These are phyloP conservation scores for Candida pini DNA, from an alignment of 805 yeast genomes.

Conservation along the genomic window DNA sequence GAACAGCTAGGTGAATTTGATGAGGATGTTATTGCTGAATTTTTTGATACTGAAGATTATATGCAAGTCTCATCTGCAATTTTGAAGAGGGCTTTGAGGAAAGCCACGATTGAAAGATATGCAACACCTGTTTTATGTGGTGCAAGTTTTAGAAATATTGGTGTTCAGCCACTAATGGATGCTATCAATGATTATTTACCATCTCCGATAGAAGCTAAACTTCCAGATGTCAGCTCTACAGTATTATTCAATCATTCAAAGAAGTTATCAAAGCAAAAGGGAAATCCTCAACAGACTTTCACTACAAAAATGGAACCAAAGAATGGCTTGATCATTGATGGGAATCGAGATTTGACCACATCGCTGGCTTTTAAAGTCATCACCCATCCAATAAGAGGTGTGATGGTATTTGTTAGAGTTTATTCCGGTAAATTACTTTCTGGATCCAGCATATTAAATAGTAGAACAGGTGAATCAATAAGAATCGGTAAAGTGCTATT, in stretches of 20 bases:
- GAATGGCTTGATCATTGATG: constrained; percentile 47
- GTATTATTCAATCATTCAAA: constrained; percentile 11
- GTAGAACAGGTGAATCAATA: constrained; percentile 62
- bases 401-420: constrained; percentile 80
- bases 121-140: constrained; percentile 88
- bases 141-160: constrained; percentile 85
- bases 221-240: constrained; percentile 44
- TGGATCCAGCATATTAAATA: constrained; percentile 58
- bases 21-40: constrained; percentile 70
- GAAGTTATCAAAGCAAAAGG: constrained; percentile 13
- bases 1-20: constrained; percentile 83
- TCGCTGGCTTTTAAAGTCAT: constrained; percentile 90
- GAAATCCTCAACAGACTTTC: constrained; percentile 7
- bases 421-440: constrained; percentile 73
- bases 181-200: constrained; percentile 77
- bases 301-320: constrained; percentile 35
- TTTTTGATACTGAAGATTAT: constrained; percentile 71
- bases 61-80: constrained; percentile 51
- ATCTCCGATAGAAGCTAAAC: constrained; percentile 59
- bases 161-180: constrained; percentile 91
- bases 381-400: constrained; percentile 77
- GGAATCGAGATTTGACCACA: constrained; percentile 56
- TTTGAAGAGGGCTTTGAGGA: constrained; percentile 56
- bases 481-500: constrained; percentile 62
- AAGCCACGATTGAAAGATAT: constrained; percentile 50